These are phyloP conservation scores for Paramecium caudatum DNA, from an alignment of 73 alveolate species.

Conservation along the genomic window DNA sequence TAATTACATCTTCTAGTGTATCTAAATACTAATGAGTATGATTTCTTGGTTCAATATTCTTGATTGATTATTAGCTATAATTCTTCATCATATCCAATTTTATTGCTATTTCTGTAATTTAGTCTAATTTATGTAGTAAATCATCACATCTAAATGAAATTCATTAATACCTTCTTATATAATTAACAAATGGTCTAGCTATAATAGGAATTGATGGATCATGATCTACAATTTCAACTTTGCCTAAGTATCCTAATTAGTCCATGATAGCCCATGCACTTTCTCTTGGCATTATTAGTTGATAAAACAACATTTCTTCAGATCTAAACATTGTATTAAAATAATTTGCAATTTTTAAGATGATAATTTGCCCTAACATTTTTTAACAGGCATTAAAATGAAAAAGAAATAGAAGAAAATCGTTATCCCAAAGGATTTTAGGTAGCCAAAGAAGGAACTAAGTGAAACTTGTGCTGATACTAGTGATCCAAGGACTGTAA, in stretches of 20 bases:
- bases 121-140: not conserved
- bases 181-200: conserved; percentile 81
- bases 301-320: conserved; percentile 92
- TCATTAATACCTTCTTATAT: not conserved
- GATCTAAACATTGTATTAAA: conserved; percentile 89
- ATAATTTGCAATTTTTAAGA: too few relatives aligned
- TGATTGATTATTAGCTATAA: not conserved
- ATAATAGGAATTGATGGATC: conserved; percentile 83
- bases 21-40: conserved; percentile 65
- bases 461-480: not conserved
- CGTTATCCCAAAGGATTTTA: too few relatives aligned
- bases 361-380: too few relatives aligned
- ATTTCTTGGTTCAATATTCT: not conserved
- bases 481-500: not conserved
- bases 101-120: not conserved
- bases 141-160: conserved; percentile 46
- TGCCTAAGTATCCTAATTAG: conserved; percentile 91
- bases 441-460: too few relatives aligned
- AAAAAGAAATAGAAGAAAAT: too few relatives aligned
- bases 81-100: not conserved
- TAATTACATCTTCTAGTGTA: conserved; percentile 54
- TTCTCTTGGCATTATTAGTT: conserved; percentile 92
- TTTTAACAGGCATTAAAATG: too few relatives aligned
- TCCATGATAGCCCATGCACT: conserved; percentile 89
- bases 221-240: conserved; percentile 92